Evolutionary conservation across 1,284 basidiomycete species (phyloP).

Genomic region (Stereum hirsutum): DNA sequence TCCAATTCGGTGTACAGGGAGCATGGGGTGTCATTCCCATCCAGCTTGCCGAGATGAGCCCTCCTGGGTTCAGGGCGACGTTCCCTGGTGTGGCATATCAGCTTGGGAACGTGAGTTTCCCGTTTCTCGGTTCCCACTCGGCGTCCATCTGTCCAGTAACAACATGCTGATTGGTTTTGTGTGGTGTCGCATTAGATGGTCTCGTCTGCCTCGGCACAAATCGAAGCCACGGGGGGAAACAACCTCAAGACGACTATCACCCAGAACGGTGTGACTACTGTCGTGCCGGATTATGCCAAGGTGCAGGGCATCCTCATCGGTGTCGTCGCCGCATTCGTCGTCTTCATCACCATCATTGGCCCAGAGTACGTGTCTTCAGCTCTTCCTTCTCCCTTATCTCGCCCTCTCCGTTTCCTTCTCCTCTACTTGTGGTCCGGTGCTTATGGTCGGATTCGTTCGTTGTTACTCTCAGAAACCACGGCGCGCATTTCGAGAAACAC

Average conservation of each 20-base stretch:
- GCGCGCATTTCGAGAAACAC: conserved; percentile 76
- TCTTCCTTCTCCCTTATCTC: not conserved
- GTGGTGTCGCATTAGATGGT: conserved; percentile 56
- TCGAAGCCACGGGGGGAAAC: conserved; percentile 74
- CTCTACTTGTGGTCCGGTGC: conserved; percentile 6
- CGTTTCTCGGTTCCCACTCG: not conserved
- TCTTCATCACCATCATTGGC: conserved; percentile 61
- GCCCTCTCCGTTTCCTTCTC: conserved; percentile 4
- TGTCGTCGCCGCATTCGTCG: conserved; percentile 56
- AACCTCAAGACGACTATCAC: conserved; percentile 45
- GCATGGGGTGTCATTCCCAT: conserved; percentile 84
- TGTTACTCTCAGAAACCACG: conserved; percentile 48
- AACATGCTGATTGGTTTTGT: not conserved
- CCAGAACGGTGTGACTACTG: conserved; percentile 30
- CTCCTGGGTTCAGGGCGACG: conserved; percentile 87
- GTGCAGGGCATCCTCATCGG: conserved; percentile 88
- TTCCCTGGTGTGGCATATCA: conserved; percentile 93
- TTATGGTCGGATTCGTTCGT: not conserved
- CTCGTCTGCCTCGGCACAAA: conserved; percentile 81
- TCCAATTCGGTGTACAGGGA: conserved; percentile 82
- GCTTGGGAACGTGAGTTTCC: conserved; percentile 50
- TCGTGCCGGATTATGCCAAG: conserved; percentile 75
- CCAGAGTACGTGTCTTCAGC: conserved; percentile 49
- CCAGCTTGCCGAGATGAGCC: conserved; percentile 84
- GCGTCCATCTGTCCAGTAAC: not conserved